Base-by-base conservation (phyloP, 106 monocot species). In the Acorus gramineus region DNA sequence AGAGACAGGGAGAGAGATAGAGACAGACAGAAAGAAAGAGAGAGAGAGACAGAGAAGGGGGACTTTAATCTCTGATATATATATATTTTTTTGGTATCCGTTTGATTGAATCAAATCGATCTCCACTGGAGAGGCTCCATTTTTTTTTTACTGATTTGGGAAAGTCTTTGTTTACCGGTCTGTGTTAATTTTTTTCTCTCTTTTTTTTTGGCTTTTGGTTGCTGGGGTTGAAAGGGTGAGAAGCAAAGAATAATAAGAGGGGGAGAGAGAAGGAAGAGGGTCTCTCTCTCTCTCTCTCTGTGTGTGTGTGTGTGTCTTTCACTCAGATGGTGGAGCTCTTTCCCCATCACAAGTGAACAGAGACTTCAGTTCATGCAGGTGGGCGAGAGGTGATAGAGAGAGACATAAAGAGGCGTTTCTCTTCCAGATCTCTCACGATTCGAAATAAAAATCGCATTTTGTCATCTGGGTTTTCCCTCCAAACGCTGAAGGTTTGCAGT, bases 191-290 rank as follows among this genome's bases (percentile, higher is more conserved):
- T 46, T 10, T 2, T 46, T 46, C 47, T 10, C 1, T 61, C 3
- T 11, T 64, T 52, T 28, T 9, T 42, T 14, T 28, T 64, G 13
- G 51, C 3, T 46, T 2, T 53, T 28, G 28, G 28, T 28, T 28
- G 28, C 28, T 28, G 28, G 28, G 28, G 28, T 28, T 28, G 28
- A 28, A 28, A 28, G 28, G 61, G 59, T 63, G 57, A 53, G 56
- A 76, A 64, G 76, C 57, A 64, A 76, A 62, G 76, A 64, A 76
- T 69, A 76, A 63, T 58, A 69, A 61, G 59, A 44, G 52, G 42
- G 11, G 49, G 57, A 28, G 28, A 28, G 28, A 28, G 28, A 51
- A 68, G 68, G 46, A 7, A 6, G 47, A 48, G 44, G 42, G 65
- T 9, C 49, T 50, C 6, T 46, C 46, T 7, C 11, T n/a, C 4